phyloP scores from a whole-genome alignment of 2,329 filamentous ascomycete species.

The Aotearoamyces nothofagi region DNA sequence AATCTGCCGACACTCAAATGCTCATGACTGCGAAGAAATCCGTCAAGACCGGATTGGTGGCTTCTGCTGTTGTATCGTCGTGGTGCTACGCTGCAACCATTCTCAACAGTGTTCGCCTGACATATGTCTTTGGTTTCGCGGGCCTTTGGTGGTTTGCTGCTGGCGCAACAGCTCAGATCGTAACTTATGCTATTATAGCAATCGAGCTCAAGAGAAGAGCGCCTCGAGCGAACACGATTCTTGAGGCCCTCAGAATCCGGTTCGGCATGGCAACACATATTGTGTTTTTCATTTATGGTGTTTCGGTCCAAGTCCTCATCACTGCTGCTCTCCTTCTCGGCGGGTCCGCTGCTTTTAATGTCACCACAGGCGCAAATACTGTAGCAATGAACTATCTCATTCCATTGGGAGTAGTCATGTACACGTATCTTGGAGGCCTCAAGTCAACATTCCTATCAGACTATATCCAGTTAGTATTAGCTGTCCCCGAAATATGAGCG shows the following conservation, averaged over 20 bases:
- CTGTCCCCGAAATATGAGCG: too few relatives aligned
- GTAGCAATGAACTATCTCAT: not conserved
- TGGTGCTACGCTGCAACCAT: constrained; percentile 74
- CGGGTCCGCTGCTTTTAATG: too few relatives aligned
- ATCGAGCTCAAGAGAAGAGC: constrained; percentile 35
- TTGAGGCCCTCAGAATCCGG: constrained; percentile 35
- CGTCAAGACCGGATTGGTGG: constrained; percentile 33
- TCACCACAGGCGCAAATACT: too few relatives aligned
- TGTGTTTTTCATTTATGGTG: constrained; percentile 63
- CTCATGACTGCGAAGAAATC: constrained; percentile 37
- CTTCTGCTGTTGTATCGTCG: constrained; percentile 36
- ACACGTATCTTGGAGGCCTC: constrained; percentile 3
- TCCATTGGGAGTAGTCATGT: constrained; percentile 1
- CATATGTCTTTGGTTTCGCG: constrained; percentile 36
- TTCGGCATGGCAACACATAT: constrained; percentile 58
- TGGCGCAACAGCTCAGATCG: constrained; percentile 38
- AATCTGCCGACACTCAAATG: constrained; percentile 36
- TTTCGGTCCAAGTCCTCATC: not conserved
- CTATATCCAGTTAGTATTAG: too few relatives aligned
- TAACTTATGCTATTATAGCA: constrained; percentile 34
- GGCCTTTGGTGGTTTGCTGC: constrained; percentile 44
- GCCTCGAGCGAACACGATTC: constrained; percentile 35
- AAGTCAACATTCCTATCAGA: constrained; percentile 2
- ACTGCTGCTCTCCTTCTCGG: too few relatives aligned
- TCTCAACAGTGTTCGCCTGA: constrained; percentile 31